Evolutionary conservation across 2,329 filamentous ascomycete genomes (phyloP), one percentile per base, ranked within the genome.

Genomic region (Xylariomycetidae sp.): DNA sequence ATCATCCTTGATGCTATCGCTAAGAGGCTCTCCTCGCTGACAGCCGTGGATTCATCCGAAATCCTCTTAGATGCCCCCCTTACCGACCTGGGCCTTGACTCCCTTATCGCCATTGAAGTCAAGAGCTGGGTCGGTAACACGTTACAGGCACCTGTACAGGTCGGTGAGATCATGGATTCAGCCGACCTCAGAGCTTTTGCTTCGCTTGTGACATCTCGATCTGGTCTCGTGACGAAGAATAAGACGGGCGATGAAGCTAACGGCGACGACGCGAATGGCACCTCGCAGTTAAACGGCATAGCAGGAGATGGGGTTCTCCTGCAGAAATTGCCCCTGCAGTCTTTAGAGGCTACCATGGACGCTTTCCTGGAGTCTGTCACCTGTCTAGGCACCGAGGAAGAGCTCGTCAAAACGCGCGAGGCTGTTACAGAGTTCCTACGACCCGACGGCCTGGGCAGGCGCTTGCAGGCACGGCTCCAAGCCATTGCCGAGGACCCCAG

Each of bases 51-150:
- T n/a, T n/a, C n/a, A n/a, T n/a, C n/a, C n/a, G n/a, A n/a, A n/a
- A n/a, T n/a, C n/a, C n/a, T n/a, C n/a, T n/a, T n/a, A n/a, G n/a
- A n/a, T n/a, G n/a, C n/a, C n/a, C 20, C 20, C 8, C 8, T 23
- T 23, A 8, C 20, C 20, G 20, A n/a, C 8, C 28, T 40, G 14
- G 42, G 42, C 8, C 29, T 45, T 6, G 42, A 45, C 22, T 45
- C 42, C 6, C 40, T 45, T 12, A 35, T 43, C 8, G 30, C 37
- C 12, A 43, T 45, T 13, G 42, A 45, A 22, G 25, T 45, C 15
- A 40, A 42, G 37, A 45, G 41, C 19, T 45, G 42, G 42, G 27
- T 45, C 14, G 15, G 25, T 13, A 29, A 31, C 15, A 40, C 36
- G 8, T 45, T 48, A 22, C 27, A 40, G 30, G 29, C 38, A 6